Base-by-base conservation (phyloP, 805 yeast species). In the Candida maltosa region DNA sequence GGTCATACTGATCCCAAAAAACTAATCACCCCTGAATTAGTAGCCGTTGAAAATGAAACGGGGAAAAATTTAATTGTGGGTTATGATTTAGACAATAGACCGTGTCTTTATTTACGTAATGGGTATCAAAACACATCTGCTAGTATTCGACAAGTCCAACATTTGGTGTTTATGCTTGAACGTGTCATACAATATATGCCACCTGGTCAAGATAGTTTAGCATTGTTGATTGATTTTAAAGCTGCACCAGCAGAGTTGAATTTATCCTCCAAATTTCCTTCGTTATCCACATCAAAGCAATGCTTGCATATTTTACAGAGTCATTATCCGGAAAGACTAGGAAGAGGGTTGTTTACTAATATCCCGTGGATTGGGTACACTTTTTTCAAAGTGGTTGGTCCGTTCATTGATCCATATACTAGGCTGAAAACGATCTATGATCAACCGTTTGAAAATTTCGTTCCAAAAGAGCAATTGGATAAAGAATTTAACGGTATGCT, bases 311-410 rank as follows among this genome's bases (percentile, higher is more conserved):
- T 75, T 27, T 57, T 76, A 44, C 81, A 76, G 45, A 65, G 73
- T 35, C 80, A 76, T 44, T 76, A 74, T 48, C 83, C 83, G 2
- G 82, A 76, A 44, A 59, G 80, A 40, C 55, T 76, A 35, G 80
- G 80, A 2, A 59, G 66, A 36, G 78, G 79, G 12, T 56, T 75
- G 14, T 65, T 76, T 42, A 68, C 75, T 26, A 75, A 76, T 47
- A 74, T 75, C 38, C 80, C 81, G 9, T 73, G 76, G 74, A 65
- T 72, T 27, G 77, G 76, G 2, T 69, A 75, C 58, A 70, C 79
- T 4, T 75, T 76, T 44, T 63, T 76, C 47, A 76, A 75, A 49
- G 54, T 76, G 36, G 70, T 73, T 35, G 74, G 74, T 35, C 82
- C 82, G 17, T 73, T 76, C 43, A 67, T 76, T 35, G 83, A 76